Conservation (phyloP, 139 green algal species). For the Axilococcus clingmanii region DNA sequence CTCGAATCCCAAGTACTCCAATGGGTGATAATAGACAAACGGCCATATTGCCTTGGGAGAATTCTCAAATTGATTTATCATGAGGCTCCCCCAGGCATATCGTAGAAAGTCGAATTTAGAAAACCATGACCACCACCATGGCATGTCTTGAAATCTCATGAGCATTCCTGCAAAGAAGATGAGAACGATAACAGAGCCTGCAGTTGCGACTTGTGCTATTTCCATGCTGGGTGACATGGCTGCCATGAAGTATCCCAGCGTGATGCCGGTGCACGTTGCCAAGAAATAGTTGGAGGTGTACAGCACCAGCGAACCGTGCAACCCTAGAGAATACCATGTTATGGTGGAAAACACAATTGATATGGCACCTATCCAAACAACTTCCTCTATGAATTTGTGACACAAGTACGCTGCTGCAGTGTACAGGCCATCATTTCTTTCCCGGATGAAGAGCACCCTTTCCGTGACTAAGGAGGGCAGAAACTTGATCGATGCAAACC, state of each 20-base stretch:
- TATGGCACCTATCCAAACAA: conserved; percentile 18
- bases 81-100: conserved; percentile 18
- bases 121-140: conserved; percentile 17
- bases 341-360: conserved; percentile 20
- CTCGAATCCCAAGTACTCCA: too few species aligned
- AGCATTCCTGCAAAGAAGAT: conserved; percentile 43
- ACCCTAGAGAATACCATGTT: conserved; percentile 41
- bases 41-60: too few species aligned
- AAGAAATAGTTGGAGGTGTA: conserved; percentile 50
- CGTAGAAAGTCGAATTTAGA: conserved; percentile 19
- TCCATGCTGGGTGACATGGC: conserved; percentile 68
- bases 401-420: conserved; percentile 61
- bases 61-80: conserved; percentile 45
- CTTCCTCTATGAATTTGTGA: conserved; percentile 61
- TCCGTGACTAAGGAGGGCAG: conserved; percentile 22
- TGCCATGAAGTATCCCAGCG: conserved; percentile 53
- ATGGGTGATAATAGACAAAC: too few species aligned
- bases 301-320: conserved; percentile 42
- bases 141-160: conserved; percentile 38
- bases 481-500: conserved; percentile 33
- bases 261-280: conserved; percentile 44
- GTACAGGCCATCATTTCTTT: conserved; percentile 22
- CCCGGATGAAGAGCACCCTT: conserved; percentile 14
- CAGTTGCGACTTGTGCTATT: conserved; percentile 8
- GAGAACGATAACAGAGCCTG: conserved; percentile 29